Evolutionary conservation across 2,329 filamentous ascomycete species (phyloP), one percentile per base, ranked within the genome.

Genomic region (Acrodontium crateriforme): DNA sequence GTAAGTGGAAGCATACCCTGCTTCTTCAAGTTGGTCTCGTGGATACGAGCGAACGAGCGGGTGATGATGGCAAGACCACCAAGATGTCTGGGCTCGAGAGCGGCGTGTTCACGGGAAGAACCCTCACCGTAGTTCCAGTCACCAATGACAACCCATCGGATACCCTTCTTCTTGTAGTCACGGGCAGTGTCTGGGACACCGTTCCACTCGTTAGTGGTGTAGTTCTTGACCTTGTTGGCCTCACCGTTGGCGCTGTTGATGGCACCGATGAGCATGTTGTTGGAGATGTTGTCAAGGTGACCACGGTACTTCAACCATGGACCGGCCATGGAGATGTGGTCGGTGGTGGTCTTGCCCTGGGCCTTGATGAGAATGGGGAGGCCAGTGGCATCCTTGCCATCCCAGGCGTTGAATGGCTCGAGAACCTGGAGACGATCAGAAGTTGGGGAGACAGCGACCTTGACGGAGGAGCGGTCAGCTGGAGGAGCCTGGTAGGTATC

Each of bases 11-110:
- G 80, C 87, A 98, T 94, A 64, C 89, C 89, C 74, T 98, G 89
- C 78, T 98, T 98, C 82, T 98, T 98, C 68, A 98, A 65, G 74
- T 98, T 98, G 69, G 89, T 98, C 72, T 98, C 89, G 72, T 98
- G 89, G 55, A 98, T 98, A 79, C 89, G 89, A 52, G 89, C 89
- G 56, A 98, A 98, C 41, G 74, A 82, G 55, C 83, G 78, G 54
- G 79, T 85, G 57, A 98, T 91, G 67, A 98, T 93, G 52, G 87
- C 89, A 51, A 94, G 73, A 60, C 87, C 89, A 53, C 89, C 89
- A 42, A 98, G 77, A 67, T 95, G 87, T 57, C 89, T 78, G 55
- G 89, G 89, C 70, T 98, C 87, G 38, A 98, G 75, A 60, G 89
- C 89, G 47, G 89, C 89, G 59, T 98, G 89, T 70, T 98, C 89